Conservation (phyloP, 2,329 filamentous ascomycete genomes). For the Colletotrichum tamarilloi region DNA sequence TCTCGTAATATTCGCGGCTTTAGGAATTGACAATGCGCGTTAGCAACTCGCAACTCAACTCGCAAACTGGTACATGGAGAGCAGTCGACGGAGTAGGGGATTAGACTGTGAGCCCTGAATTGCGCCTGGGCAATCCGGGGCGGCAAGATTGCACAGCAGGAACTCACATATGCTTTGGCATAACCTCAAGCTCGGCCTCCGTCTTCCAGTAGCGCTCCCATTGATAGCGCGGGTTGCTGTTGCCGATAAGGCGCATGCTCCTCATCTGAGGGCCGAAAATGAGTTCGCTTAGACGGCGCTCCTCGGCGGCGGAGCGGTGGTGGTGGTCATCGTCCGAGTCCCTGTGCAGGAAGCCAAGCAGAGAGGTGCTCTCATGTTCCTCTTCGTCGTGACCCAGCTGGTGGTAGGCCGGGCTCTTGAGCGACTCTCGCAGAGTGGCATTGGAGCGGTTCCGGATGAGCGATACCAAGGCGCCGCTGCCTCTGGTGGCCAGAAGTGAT, state of each 20-base stretch:
- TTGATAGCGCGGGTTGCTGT: conserved; percentile 84
- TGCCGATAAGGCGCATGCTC: conserved; percentile 88
- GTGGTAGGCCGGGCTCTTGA: conserved; percentile 37
- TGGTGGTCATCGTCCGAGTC: conserved; percentile 55
- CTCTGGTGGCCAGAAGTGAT: conserved; percentile 62
- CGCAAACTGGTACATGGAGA: neutral
- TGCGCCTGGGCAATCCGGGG: neutral
- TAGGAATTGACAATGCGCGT: conserved; percentile 14
- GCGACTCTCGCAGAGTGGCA: conserved; percentile 32
- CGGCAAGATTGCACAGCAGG: conserved; percentile 1
- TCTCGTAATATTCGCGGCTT: conserved; percentile 86
- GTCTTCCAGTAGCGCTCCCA: conserved; percentile 91
- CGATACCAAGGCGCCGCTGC: conserved; percentile 46
- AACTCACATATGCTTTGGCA: conserved; percentile 76
- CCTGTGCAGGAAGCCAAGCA: conserved; percentile 29
- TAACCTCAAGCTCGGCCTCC: conserved; percentile 76
- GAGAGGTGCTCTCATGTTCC: conserved; percentile 37
- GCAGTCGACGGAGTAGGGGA: neutral
- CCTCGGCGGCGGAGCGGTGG: conserved; percentile 60
- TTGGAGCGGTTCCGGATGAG: conserved; percentile 60
- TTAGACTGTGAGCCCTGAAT: neutral
- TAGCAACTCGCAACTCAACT: conserved; percentile 12
- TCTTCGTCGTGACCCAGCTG: conserved; percentile 38
- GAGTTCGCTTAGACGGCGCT: conserved; percentile 68
- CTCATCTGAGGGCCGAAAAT: conserved; percentile 79